Evolutionary conservation across 129 eudicot genomes (phyloP).

Genomic region (Logfia minima): DNA sequence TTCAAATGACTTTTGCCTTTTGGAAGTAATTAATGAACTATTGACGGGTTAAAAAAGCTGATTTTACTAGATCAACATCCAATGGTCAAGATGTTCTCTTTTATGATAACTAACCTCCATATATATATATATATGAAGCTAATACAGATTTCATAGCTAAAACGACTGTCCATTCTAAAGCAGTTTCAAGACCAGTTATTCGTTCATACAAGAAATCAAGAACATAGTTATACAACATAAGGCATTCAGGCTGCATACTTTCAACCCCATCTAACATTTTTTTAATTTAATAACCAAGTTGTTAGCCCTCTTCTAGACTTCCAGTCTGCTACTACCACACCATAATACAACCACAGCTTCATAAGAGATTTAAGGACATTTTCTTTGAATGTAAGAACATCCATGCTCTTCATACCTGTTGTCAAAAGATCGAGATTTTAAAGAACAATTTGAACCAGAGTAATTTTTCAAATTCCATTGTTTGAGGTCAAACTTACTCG

Average conservation of each 20-base stretch:
- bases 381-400: conserved; percentile 83
- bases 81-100: no score
- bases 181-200: not conserved
- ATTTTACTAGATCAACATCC: no score
- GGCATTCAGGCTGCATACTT: not conserved
- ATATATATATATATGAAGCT: no score
- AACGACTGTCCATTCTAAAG: not conserved
- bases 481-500: conserved; percentile 59
- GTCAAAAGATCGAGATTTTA: not conserved
- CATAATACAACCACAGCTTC: not conserved
- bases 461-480: not conserved
- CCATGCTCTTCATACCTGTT: conserved; percentile 96
- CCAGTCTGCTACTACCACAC: not conserved
- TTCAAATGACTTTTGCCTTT: no score
- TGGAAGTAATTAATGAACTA: no score
- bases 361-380: conserved; percentile 59
- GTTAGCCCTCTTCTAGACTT: conserved; percentile 28
- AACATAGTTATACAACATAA: conserved; percentile 21
- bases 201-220: conserved; percentile 15
- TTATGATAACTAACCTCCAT: no score
- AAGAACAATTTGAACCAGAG: not conserved
- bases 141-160: not conserved
- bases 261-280: not conserved
- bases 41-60: no score
- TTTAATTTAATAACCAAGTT: conserved; percentile 17